Evolutionary conservation across 192 early-diverging fungal genomes (phyloP).

Genomic region (Linnemannia zychae): DNA sequence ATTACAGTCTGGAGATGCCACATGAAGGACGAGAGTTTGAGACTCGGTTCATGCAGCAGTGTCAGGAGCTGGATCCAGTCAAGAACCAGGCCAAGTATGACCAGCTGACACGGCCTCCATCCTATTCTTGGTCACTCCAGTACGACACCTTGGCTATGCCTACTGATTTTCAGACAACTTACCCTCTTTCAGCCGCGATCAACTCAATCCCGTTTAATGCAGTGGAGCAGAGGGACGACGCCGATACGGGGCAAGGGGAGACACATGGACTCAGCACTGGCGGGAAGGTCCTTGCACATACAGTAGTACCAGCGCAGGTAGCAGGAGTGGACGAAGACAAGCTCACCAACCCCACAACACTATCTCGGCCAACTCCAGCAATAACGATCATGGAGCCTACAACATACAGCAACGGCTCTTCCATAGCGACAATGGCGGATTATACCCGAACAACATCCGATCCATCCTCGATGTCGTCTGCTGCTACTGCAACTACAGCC

Average conservation of each 20-base stretch:
- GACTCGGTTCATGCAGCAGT: slow-evolving; percentile 29
- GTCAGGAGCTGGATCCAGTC: slow-evolving; percentile 9
- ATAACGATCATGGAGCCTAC: not conserved
- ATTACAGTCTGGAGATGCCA: slow-evolving; percentile 42
- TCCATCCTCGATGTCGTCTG: not conserved
- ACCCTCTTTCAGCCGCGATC: slow-evolving; percentile 2
- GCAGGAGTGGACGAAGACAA: slow-evolving; percentile 6
- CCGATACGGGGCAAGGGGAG: not conserved
- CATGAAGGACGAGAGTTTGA: slow-evolving; percentile 41
- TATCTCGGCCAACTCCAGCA: not conserved
- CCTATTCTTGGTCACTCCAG: slow-evolving; percentile 48
- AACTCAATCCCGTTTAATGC: not conserved
- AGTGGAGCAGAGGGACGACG: not conserved
- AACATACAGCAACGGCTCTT: not conserved
- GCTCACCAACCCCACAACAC: not conserved
- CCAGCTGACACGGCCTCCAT: slow-evolving; percentile 25
- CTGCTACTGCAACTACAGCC: not conserved
- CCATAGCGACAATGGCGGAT: not conserved
- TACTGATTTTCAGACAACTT: slow-evolving; percentile 37
- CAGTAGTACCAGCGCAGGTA: not conserved
- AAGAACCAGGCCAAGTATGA: slow-evolving; percentile 12
- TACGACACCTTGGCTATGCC: slow-evolving; percentile 32
- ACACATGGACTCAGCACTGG: not conserved
- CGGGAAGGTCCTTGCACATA: not conserved
- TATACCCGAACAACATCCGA: slow-evolving; percentile 25